phyloP scores from a whole-genome alignment of 352 stramenopile genomes.

The Paralagenidium karlingii region DNA sequence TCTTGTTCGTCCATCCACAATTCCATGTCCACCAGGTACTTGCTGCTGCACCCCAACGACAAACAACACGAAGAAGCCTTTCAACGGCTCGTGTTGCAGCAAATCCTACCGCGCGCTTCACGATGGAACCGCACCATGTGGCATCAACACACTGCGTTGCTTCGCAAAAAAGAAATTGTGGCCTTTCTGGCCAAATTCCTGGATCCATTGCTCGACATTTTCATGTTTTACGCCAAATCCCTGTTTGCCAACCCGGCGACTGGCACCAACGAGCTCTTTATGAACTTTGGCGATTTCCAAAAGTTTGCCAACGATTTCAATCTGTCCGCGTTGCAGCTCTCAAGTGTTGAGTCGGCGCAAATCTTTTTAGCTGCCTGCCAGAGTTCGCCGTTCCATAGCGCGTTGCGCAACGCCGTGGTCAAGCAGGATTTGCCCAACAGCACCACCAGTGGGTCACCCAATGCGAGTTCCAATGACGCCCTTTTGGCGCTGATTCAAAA shows the following conservation, averaged over 20 bases:
- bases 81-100: constrained; percentile 35
- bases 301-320: constrained; percentile 65
- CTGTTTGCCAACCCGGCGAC: constrained; percentile 19
- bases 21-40: constrained; percentile 12
- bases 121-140: constrained; percentile 41
- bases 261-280: constrained; percentile 46
- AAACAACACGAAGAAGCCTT: constrained; percentile 39
- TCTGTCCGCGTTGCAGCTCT: constrained; percentile 53
- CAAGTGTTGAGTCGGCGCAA: constrained; percentile 51
- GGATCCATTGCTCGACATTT: constrained; percentile 53
- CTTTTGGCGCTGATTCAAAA: constrained; percentile 21
- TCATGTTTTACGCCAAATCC: constrained; percentile 63
- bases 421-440: no score
- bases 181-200: constrained; percentile 54
- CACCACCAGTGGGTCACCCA: not conserved
- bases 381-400: constrained; percentile 29
- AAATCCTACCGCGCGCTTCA: constrained; percentile 39
- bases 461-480: not conserved
- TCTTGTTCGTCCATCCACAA: constrained; percentile 18
- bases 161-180: constrained; percentile 36
- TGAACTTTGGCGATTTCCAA: constrained; percentile 58
- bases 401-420: constrained; percentile 8
- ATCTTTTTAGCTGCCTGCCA: constrained; percentile 55
- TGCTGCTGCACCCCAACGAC: constrained; percentile 14
- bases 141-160: constrained; percentile 26